Evolutionary conservation across 345 rosid species (phyloP).

Genomic region (Hevea brasiliensis): DNA sequence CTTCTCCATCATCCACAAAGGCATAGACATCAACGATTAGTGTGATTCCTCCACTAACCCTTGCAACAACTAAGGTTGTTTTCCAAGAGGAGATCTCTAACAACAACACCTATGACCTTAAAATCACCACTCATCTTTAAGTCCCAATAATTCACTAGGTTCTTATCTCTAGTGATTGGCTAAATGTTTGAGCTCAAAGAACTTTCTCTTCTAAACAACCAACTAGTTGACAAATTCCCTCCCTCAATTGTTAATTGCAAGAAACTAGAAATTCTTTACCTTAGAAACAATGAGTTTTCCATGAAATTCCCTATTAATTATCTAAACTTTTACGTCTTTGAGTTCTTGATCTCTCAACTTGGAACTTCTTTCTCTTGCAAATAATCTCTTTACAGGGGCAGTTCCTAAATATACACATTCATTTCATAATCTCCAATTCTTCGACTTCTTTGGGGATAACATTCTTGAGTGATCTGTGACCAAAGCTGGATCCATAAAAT

Average conservation of each 20-base stretch:
- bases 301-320: slow-evolving; percentile 56
- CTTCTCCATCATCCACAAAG: slow-evolving; percentile 44
- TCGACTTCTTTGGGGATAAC: slow-evolving; percentile 67
- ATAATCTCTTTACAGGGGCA: slow-evolving; percentile 80
- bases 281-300: slow-evolving; percentile 59
- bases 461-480: slow-evolving; percentile 58
- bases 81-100: slow-evolving; percentile 66
- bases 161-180: slow-evolving; percentile 68
- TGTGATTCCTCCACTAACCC: slow-evolving; percentile 37
- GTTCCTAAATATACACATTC: slow-evolving; percentile 59
- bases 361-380: slow-evolving; percentile 68
- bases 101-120: slow-evolving; percentile 51
- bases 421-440: slow-evolving; percentile 73
- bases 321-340: slow-evolving; percentile 61
- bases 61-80: slow-evolving; percentile 59
- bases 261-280: slow-evolving; percentile 73
- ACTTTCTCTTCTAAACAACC: slow-evolving; percentile 65
- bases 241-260: slow-evolving; percentile 57
- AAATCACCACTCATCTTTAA: slow-evolving; percentile 64
- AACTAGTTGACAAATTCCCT: slow-evolving; percentile 54
- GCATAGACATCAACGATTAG: slow-evolving; percentile 52
- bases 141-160: slow-evolving; percentile 51
- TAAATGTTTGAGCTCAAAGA: slow-evolving; percentile 70
- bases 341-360: slow-evolving; percentile 66
- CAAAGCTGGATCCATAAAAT: slow-evolving; percentile 34